phyloP scores from a whole-genome alignment of 2,329 filamentous ascomycete genomes.

The Ceratocystis papillata region DNA sequence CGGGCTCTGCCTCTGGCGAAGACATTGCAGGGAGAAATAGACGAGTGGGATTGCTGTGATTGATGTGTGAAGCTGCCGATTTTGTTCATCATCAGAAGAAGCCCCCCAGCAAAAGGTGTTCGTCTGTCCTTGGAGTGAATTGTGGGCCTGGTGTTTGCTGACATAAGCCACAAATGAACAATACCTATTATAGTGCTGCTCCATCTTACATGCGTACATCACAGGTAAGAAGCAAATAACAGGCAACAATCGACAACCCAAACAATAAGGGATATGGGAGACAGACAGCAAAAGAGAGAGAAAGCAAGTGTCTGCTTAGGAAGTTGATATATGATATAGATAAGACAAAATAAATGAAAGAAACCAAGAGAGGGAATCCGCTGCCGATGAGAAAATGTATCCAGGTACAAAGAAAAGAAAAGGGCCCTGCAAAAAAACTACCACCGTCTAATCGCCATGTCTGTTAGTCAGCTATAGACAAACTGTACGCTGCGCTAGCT shows the following conservation, averaged over 20 bases:
- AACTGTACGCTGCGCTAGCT: not conserved
- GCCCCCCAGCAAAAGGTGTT: too few species aligned
- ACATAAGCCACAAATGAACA: conserved; percentile 14
- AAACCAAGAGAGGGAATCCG: not conserved
- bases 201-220: not conserved
- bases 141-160: conserved; percentile 21
- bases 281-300: not conserved
- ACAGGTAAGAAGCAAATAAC: not conserved
- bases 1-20: conserved; percentile 36
- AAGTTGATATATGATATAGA: conserved; percentile 2
- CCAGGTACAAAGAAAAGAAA: conserved; percentile 9
- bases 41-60: not conserved
- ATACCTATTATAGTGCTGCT: too few species aligned
- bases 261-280: conserved; percentile 15
- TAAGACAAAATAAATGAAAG: not conserved
- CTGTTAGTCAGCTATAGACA: not conserved
- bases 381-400: conserved; percentile 5
- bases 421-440: not conserved
- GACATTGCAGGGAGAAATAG: not conserved
- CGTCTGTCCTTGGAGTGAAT: not conserved
- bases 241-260: not conserved
- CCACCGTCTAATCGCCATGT: not conserved
- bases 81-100: too few species aligned
- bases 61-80: not conserved
- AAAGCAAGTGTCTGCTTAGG: not conserved